Evolutionary conservation across 2,329 filamentous ascomycete species (phyloP).

Genomic region (Colletotrichum tropicale): DNA sequence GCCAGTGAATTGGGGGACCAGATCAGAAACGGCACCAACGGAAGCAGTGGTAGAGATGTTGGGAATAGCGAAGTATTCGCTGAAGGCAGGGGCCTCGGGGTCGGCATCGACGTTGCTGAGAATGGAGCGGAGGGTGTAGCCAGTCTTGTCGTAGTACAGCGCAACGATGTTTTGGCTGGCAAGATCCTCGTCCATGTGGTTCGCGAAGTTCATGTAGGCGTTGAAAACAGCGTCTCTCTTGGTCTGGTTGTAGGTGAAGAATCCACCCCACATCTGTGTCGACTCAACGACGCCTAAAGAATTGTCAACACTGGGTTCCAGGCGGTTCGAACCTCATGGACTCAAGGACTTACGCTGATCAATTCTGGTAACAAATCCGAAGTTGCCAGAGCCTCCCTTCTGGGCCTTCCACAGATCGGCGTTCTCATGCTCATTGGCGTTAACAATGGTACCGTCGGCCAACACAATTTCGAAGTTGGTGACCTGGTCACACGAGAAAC

Average conservation of each 20-base stretch:
- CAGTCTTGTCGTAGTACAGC: conserved; percentile 22
- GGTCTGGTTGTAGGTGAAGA: conserved; percentile 27
- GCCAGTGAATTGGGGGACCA: conserved; percentile 34
- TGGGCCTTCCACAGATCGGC: conserved; percentile 48
- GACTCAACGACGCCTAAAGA: background rate
- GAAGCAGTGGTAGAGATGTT: conserved; percentile 25
- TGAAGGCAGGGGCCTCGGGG: conserved; percentile 25
- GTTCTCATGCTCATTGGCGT: conserved; percentile 40
- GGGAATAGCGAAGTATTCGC: conserved; percentile 23
- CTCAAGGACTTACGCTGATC: background rate
- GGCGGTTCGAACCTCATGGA: background rate
- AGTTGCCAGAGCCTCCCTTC: conserved; percentile 50
- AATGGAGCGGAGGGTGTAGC: conserved; percentile 24
- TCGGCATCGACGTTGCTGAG: conserved; percentile 30
- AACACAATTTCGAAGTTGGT: conserved; percentile 49
- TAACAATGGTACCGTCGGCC: conserved; percentile 42
- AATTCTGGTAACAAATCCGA: conserved; percentile 40
- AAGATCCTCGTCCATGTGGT: conserved; percentile 27
- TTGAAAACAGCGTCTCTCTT: conserved; percentile 28
- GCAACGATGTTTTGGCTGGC: conserved; percentile 32
- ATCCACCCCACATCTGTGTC: conserved; percentile 31
- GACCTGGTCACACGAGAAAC: conserved; percentile 47
- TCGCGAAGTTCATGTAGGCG: conserved; percentile 30
- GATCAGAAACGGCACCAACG: conserved; percentile 26
- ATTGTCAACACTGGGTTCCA: background rate